Conservation (phyloP, 2,329 filamentous ascomycete species). For the Metarhizium rileyi region DNA sequence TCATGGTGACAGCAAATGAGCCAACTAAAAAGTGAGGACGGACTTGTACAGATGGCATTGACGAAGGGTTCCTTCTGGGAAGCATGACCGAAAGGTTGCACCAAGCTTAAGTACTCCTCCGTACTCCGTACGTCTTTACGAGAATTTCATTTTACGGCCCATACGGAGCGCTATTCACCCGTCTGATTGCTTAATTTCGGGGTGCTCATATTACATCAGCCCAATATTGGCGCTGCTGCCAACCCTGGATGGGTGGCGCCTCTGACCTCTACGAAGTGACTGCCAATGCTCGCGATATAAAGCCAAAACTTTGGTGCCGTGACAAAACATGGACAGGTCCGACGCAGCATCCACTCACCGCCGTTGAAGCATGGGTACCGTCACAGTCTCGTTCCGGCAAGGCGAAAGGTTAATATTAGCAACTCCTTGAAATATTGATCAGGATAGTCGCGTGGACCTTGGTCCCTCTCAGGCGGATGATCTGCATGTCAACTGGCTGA, state of each 20-base stretch:
- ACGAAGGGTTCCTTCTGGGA: background rate
- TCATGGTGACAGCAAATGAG: background rate
- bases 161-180: background rate
- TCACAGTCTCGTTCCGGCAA: background rate
- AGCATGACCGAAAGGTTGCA: background rate
- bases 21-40: background rate
- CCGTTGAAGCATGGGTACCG: background rate
- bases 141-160: background rate
- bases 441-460: conserved; percentile 1
- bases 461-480: conserved; percentile 4
- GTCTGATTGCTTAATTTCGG: background rate
- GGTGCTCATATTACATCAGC: conserved; percentile 2
- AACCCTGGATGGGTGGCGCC: background rate
- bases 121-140: no score
- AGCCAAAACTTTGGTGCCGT: background rate
- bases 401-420: background rate
- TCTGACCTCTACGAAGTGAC: background rate
- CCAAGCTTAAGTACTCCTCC: background rate
- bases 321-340: background rate
- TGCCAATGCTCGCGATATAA: background rate
- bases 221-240: background rate
- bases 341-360: conserved; percentile 1
- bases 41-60: background rate
- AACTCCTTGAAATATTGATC: background rate
- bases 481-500: conserved; percentile 7